Conservation (phyloP, 2,329 filamentous ascomycete genomes). For the Colletotrichum destructivum region DNA sequence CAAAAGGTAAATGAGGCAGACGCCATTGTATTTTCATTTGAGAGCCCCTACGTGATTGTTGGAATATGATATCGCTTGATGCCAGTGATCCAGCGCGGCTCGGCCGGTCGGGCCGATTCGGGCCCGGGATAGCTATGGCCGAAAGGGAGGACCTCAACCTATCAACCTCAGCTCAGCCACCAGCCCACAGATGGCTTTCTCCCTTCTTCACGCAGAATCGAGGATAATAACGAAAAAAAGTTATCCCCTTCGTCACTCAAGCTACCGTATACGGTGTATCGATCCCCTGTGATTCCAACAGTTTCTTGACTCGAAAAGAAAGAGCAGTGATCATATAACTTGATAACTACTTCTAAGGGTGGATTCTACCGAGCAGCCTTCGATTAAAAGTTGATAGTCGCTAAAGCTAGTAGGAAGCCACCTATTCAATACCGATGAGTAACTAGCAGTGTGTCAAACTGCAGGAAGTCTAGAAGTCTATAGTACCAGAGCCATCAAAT, state of each 20-base stretch:
- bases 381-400: neutral
- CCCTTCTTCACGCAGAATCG: neutral
- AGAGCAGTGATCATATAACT: neutral
- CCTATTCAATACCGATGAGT: neutral
- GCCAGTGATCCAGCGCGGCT: neutral
- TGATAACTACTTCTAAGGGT: neutral
- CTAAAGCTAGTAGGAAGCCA: neutral
- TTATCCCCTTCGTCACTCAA: neutral
- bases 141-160: constrained; percentile 1
- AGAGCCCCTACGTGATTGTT: neutral
- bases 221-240: neutral
- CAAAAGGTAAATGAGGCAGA: no score
- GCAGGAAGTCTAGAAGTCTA: neutral
- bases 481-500: neutral
- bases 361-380: neutral
- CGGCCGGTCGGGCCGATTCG: neutral
- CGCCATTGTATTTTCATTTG: no score
- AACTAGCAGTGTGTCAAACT: neutral
- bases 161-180: neutral
- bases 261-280: no score
- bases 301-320: neutral
- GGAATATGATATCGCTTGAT: neutral
- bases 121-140: neutral
- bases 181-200: no score
- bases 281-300: no score